Conservation (phyloP, 2,329 filamentous ascomycete genomes). For the Ophiostoma populinum region DNA sequence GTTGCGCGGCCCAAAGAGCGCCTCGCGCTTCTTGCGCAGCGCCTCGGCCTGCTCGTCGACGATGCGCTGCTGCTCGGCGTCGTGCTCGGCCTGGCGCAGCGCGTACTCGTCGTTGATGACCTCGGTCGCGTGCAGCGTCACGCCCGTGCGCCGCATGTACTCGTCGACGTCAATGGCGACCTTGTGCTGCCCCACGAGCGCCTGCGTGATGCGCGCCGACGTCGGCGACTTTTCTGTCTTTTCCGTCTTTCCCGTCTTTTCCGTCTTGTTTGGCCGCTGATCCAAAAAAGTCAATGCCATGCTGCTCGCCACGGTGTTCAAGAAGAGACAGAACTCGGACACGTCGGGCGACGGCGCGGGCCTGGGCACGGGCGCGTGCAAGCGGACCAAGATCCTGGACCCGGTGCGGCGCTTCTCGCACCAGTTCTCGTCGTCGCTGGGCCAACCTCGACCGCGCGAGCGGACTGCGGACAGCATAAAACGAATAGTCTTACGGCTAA, state of each 20-base stretch:
- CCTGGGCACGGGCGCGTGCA: conserved; percentile 5
- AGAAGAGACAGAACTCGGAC: conserved; percentile 8
- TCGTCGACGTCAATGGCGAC: conserved; percentile 41
- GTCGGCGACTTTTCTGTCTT: too few relatives aligned
- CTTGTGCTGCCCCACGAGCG: conserved; percentile 42
- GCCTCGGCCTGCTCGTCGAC: conserved; percentile 30
- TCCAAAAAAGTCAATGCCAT: too few relatives aligned
- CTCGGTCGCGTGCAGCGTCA: conserved; percentile 37
- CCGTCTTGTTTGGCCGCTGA: too few relatives aligned
- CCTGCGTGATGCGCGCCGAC: conserved; percentile 47
- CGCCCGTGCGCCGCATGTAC: conserved; percentile 36
- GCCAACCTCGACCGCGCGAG: too few relatives aligned
- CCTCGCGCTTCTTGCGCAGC: conserved; percentile 29
- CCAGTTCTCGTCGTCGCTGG: conserved; percentile 8
- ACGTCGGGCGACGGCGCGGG: neutral
- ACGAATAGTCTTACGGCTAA: too few relatives aligned
- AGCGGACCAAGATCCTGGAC: conserved; percentile 8
- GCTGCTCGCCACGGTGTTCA: conserved; percentile 1
- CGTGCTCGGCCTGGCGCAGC: conserved; percentile 24
- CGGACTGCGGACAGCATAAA: too few relatives aligned
- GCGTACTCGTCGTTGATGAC: conserved; percentile 36
- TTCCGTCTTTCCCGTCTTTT: too few relatives aligned
- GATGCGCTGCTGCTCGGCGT: conserved; percentile 26
- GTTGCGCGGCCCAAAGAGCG: conserved; percentile 22
- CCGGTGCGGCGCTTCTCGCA: conserved; percentile 11